Base-by-base conservation (phyloP, 768 basidiomycete species). In the Boletus reticuloceps region DNA sequence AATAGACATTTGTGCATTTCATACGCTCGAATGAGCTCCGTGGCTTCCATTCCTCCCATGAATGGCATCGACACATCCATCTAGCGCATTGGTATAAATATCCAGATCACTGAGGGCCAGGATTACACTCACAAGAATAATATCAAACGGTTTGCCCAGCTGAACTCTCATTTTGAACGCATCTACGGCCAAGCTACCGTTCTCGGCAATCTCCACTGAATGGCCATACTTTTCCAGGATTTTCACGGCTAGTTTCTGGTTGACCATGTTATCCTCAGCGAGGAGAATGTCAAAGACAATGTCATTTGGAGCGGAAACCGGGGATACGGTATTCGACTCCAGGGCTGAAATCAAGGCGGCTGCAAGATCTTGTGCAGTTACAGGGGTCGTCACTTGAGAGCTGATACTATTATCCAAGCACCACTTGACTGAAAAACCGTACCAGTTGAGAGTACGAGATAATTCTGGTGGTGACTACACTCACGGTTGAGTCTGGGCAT, bases 11-110 rank as follows among this genome's bases (percentile, higher is more conserved):
- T 84, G 58, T 86, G 80, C 68, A 80, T 74, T 75, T 98, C 96
- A 66, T 86, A 92, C 37, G 83, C 81, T 49, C 96, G 84, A 58
- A 98, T 97, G 54, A 92, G 77, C 60, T 94, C 88, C 0, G 97
- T 99, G 2, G 96, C 93, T 72, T 99, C 95, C 86, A 96, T 93
- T 59, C 96, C 95, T 47, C 95, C 94, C 93, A 98, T 98, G 73
- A 95, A 88, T 7, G 94, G 93, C 93, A 96, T 95, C 12, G 94
- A 97, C 14, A 97, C 89, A 64, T 98, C 95, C 96, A 98, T 98
- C 91, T 96, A 57, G 31, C 14, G 45, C 19, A 41, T 7, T 48
- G n/a, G 56, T 32, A 59, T 58, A 16, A 60, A 17, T 13, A 27
- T n/a, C 36, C 44, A 31, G 11, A 39, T 25, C 42, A 36, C 44